Conservation (phyloP, 192 early-diverging fungal species). For the Linnemannia hyalina region DNA sequence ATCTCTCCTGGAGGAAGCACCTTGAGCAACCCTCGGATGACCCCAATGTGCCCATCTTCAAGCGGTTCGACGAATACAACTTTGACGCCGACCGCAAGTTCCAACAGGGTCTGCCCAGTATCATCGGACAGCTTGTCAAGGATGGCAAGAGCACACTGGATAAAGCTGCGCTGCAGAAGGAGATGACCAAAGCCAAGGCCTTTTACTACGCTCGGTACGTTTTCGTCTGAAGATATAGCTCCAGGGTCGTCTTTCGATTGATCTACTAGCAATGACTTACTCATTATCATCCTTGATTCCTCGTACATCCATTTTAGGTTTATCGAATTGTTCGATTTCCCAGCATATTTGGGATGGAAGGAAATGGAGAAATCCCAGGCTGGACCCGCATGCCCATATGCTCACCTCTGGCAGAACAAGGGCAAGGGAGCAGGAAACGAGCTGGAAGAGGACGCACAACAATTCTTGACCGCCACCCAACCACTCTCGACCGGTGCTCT, state of each 20-base stretch:
- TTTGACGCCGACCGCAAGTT: conserved; percentile 62
- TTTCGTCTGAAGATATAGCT: neutral
- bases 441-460: conserved; percentile 28
- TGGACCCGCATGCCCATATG: conserved; percentile 64
- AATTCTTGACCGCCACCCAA: conserved; percentile 34
- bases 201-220: conserved; percentile 62
- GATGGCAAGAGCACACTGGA: conserved; percentile 52
- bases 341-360: conserved; percentile 60
- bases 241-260: neutral
- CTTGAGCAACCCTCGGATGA: conserved; percentile 43
- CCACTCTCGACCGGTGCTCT: conserved; percentile 52
- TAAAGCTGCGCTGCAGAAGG: conserved; percentile 59
- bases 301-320: conserved; percentile 18
- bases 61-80: conserved; percentile 60
- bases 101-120: conserved; percentile 57
- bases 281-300: neutral
- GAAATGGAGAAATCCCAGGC: conserved; percentile 54
- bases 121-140: conserved; percentile 57
- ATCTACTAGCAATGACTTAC: neutral
- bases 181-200: conserved; percentile 63
- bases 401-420: conserved; percentile 69
- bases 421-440: conserved; percentile 46
- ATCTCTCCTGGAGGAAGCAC: conserved; percentile 56
- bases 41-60: conserved; percentile 47
- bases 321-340: conserved; percentile 60